Evolutionary conservation across 345 rosid species (phyloP).

Genomic region (Lepidium aucheri): DNA sequence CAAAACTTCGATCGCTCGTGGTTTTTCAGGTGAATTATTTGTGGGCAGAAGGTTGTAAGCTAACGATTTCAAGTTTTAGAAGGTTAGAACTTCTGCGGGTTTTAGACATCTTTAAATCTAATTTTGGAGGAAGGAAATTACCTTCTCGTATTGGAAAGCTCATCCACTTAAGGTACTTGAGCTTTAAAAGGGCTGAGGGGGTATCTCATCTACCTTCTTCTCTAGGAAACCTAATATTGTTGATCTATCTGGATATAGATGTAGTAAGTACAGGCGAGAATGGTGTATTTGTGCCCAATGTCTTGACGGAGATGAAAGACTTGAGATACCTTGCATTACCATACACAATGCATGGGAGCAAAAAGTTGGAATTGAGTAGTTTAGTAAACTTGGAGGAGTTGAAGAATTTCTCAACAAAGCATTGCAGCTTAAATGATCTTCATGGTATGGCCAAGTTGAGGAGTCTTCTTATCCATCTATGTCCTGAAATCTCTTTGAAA

Average conservation of each 20-base stretch:
- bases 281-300: background rate
- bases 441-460: too few relatives aligned
- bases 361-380: background rate
- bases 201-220: constrained; percentile 12
- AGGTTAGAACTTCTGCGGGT: constrained; percentile 23
- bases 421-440: too few relatives aligned
- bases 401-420: background rate
- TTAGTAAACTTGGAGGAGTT: background rate
- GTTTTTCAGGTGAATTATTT: background rate
- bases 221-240: background rate
- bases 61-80: background rate
- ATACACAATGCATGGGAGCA: background rate
- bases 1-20: background rate
- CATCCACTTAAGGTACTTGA: constrained; percentile 20
- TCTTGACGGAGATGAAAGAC: background rate
- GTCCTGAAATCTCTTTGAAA: too few relatives aligned
- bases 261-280: too few relatives aligned
- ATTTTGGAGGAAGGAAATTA: background rate
- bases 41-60: background rate
- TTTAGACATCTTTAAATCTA: constrained; percentile 15
- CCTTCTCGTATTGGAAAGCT: constrained; percentile 21
- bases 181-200: background rate
- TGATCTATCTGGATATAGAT: constrained; percentile 1
- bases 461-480: too few relatives aligned
- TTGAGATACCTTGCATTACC: background rate